phyloP scores from a whole-genome alignment of 2,329 filamentous ascomycete species.

The Dactylellina parvicollis region DNA sequence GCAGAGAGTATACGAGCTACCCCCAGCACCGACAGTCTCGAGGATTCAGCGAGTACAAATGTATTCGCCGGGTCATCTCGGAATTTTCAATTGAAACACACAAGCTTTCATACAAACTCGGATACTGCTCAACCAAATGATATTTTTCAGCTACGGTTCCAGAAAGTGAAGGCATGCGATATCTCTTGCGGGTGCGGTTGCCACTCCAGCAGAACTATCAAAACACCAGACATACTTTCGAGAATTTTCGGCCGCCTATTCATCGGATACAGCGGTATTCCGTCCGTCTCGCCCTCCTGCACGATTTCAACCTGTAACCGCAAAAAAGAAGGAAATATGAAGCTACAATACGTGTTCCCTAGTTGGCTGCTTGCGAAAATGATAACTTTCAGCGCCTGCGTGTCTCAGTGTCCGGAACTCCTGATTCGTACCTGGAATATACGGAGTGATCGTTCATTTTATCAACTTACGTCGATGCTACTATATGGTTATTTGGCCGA shows the following conservation, averaged over 20 bases:
- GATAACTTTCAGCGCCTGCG: not conserved
- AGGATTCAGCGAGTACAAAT: too few species aligned
- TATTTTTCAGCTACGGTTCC: not conserved
- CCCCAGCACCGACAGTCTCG: too few species aligned
- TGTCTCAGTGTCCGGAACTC: not conserved
- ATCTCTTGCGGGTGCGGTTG: not conserved
- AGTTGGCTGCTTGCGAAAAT: not conserved
- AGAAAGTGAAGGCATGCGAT: not conserved
- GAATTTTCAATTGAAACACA: not conserved
- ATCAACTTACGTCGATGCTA: not conserved
- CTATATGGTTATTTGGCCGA: not conserved
- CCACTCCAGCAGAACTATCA: not conserved
- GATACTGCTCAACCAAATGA: not conserved
- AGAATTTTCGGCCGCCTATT: not conserved
- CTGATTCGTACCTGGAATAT: constrained; percentile 7
- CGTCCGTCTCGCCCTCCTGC: constrained; percentile 9
- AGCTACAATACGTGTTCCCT: constrained; percentile 8
- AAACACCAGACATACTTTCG: constrained; percentile 6
- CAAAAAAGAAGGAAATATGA: not conserved
- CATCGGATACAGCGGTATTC: constrained; percentile 13
- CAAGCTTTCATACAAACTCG: not conserved
- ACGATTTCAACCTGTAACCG: not conserved
- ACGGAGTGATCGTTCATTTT: not conserved
- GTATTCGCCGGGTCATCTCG: too few species aligned
- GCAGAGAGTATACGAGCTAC: too few species aligned